These are phyloP conservation scores for Crucibulum laeve DNA, from an alignment of 768 basidiomycete genomes.

Conservation along the genomic window DNA sequence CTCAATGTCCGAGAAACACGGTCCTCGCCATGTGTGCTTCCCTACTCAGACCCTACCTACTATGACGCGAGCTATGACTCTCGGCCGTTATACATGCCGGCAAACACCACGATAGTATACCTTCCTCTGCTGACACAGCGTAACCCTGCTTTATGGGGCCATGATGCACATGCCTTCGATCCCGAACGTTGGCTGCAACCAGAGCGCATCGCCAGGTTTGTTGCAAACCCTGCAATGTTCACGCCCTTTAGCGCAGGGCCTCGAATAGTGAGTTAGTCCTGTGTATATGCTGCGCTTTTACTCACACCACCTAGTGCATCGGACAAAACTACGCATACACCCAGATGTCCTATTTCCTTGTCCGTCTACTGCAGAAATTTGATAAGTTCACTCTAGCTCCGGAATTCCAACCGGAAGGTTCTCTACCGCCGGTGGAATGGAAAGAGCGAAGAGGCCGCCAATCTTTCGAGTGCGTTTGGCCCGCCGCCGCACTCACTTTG, in stretches of 20 bases:
- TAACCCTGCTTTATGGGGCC: constrained; percentile 65
- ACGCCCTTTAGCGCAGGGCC: constrained; percentile 75
- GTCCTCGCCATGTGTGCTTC: constrained; percentile 41
- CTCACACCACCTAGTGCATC: constrained; percentile 43
- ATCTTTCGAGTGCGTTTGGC: constrained; percentile 55
- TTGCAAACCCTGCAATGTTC: constrained; percentile 64
- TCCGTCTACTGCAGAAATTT: constrained; percentile 61
- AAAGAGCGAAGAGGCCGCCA: constrained; percentile 42
- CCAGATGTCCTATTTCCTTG: constrained; percentile 70
- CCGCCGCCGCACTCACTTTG: constrained; percentile 58
- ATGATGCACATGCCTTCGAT: constrained; percentile 72
- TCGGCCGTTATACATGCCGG: constrained; percentile 56
- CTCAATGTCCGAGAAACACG: constrained; percentile 64
- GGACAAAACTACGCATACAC: constrained; percentile 76
- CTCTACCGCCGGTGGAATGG: constrained; percentile 63
- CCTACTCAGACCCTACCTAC: constrained; percentile 47
- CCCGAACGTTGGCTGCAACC: constrained; percentile 76
- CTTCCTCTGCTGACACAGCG: constrained; percentile 64
- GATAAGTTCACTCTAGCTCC: constrained; percentile 54
- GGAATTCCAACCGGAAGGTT: constrained; percentile 58
- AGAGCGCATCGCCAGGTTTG: constrained; percentile 41
- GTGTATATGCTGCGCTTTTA: background rate
- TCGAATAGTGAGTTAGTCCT: constrained; percentile 34
- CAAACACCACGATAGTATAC: constrained; percentile 51
- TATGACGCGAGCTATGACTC: constrained; percentile 16